Evolutionary conservation across 2,329 filamentous ascomycete species (phyloP).

Genomic region (Daldinia sp.): DNA sequence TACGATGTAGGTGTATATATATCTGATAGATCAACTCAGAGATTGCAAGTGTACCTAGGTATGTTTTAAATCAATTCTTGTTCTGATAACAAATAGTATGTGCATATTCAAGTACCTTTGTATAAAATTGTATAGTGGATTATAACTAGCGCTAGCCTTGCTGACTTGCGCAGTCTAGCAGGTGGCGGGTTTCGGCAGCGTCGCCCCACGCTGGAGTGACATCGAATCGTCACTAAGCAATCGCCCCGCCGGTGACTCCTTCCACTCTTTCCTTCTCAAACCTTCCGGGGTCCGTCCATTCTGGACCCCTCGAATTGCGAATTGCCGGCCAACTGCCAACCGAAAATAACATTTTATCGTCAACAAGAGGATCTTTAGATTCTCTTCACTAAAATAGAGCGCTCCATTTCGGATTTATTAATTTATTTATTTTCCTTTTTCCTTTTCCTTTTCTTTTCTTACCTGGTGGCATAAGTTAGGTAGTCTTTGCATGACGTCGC

Average conservation of each 20-base stretch:
- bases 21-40: background rate
- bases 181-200: conserved; percentile 17
- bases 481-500: conserved; percentile 35
- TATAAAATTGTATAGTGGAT: background rate
- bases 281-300: conserved; percentile 50
- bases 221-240: conserved; percentile 37
- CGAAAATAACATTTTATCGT: conserved; percentile 9
- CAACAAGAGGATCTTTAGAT: conserved; percentile 9
- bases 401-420: conserved; percentile 3
- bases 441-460: background rate
- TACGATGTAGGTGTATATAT: background rate
- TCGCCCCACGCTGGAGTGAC: conserved; percentile 20
- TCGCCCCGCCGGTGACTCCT: conserved; percentile 50
- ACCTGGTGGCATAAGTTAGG: background rate
- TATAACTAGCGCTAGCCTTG: background rate
- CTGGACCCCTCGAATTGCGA: conserved; percentile 48
- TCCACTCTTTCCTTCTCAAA: conserved; percentile 39
- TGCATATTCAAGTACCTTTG: background rate
- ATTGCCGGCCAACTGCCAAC: conserved; percentile 18
- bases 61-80: background rate
- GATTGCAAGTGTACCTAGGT: background rate
- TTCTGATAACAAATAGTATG: background rate
- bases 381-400: background rate
- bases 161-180: background rate
- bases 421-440: conserved; percentile 6